Conservation (phyloP, 331 rosid species). For the Saraca asoca region DNA sequence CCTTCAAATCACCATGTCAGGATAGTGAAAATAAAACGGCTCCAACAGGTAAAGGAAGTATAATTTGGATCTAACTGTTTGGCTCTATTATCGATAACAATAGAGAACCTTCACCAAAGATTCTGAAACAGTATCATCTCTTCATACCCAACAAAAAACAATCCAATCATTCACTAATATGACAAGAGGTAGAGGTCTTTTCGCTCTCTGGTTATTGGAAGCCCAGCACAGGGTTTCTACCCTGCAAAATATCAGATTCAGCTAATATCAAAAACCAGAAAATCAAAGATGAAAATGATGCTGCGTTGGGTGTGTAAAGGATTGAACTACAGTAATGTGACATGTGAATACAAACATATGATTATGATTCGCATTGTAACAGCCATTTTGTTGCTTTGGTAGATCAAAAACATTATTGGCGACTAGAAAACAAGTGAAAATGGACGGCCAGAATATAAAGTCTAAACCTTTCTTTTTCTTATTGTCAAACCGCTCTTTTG, state of each 20-base stretch:
- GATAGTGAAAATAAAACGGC: constrained; percentile 44
- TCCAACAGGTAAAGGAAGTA: constrained; percentile 41
- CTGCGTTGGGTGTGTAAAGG: constrained; percentile 25
- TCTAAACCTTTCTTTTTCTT: constrained; percentile 39
- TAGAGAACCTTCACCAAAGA: constrained; percentile 39
- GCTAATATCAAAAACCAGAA: constrained; percentile 21
- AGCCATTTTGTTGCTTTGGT: constrained; percentile 39
- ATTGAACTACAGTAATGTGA: constrained; percentile 30
- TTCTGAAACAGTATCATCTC: constrained; percentile 41
- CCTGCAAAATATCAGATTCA: constrained; percentile 50
- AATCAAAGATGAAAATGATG: not conserved
- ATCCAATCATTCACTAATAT: constrained; percentile 43
- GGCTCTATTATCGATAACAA: constrained; percentile 44
- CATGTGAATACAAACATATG: constrained; percentile 36
- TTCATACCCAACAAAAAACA: constrained; percentile 39
- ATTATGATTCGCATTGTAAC: constrained; percentile 36
- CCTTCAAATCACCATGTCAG: constrained; percentile 57
- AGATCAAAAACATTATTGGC: constrained; percentile 48
- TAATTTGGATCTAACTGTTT: constrained; percentile 51
- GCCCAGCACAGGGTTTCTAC: constrained; percentile 32
- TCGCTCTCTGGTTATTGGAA: constrained; percentile 19
- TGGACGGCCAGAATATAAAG: constrained; percentile 32
- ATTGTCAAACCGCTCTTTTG: constrained; percentile 18
- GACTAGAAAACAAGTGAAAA: constrained; percentile 42
- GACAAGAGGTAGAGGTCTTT: constrained; percentile 28